Base-by-base conservation (phyloP, 2,329 filamentous ascomycete genomes). In the Plenodomus tracheiphilus region DNA sequence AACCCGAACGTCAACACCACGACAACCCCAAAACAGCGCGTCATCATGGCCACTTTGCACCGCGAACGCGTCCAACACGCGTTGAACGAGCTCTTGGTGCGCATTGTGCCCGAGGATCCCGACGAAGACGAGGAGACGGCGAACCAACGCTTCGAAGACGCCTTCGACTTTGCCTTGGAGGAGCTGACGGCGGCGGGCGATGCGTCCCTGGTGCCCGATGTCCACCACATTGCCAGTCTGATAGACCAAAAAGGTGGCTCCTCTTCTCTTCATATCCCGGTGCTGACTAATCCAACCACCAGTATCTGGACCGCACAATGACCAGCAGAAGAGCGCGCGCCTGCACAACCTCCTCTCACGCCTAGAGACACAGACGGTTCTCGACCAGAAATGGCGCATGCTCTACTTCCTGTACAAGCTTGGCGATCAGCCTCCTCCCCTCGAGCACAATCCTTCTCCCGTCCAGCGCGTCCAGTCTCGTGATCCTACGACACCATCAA, bases 351-450 rank as follows among this genome's bases (percentile, higher is more conserved):
- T 99, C 21, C 96, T 97, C 74, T 91, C 90, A 28, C 84, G 91
- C 47, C 82, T 99, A 16, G 79, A 97, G 20, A 89, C 90, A n/a
- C 85, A 97, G 58, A 92, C 92, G 0, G 92, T 97, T 5, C 81
- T 99, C 38, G 88, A 89, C 64, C 89, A 96, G 73, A 99, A 99
- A 81, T 97, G 92, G 91, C 91, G 89, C 2, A 97, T 99, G 58
- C 80, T 99, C 17, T 95, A 95, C 70, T 85, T 99, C 36, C 82
- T 99, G 36, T 88, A 94, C 70, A 86, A 90, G 62, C 82, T 97
- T 40, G 85, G 89, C 53, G 88, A 92, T 65, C 84, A 66, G 8
- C 53, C 62, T 4, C 46, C 46, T 30, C 38, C 55, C 0, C 43
- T 50, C 1, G 59, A 62, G 7, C 22, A 25, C 5, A 25, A 10